A percentile compares a stretch with the other conserved stretches of the same genome.
Conservation (phyloP, 129 eudicot species). For the Centella asiatica region DNA sequence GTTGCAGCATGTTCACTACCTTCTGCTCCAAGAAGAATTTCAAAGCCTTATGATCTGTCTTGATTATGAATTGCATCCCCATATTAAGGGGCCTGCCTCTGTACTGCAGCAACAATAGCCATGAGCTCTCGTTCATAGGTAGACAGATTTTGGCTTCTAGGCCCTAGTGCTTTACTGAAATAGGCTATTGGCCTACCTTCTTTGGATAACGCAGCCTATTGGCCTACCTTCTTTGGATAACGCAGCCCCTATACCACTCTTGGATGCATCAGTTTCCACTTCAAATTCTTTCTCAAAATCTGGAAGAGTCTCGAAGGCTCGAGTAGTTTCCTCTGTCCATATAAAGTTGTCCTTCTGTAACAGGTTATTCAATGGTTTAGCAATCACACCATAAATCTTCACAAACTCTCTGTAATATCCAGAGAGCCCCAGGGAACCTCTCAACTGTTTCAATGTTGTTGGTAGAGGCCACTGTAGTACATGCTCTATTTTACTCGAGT, state of each 20-base stretch:
- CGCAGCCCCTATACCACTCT: background rate
- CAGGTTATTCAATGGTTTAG: background rate
- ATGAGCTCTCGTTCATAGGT: background rate
- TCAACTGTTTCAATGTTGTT: no score
- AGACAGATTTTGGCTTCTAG: background rate
- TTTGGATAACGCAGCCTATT: background rate
- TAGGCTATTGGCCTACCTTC: background rate
- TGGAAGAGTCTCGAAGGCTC: background rate
- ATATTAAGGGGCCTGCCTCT: no score
- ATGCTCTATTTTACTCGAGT: no score
- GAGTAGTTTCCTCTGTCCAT: background rate
- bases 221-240: background rate
- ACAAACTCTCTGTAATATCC: background rate
- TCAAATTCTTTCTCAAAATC: no score
- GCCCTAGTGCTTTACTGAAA: background rate
- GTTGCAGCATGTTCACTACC: no score
- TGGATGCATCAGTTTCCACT: no score
- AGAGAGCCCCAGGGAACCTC: background rate
- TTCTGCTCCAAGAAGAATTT: no score
- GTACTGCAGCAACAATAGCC: no score
- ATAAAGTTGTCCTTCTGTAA: background rate
- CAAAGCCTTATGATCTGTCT: no score
- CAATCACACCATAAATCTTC: background rate
- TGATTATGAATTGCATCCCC: no score
- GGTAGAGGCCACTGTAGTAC: background rate